These are phyloP conservation scores for Xylaria sp. DNA, from an alignment of 2,329 filamentous ascomycete genomes.

Conservation along the genomic window DNA sequence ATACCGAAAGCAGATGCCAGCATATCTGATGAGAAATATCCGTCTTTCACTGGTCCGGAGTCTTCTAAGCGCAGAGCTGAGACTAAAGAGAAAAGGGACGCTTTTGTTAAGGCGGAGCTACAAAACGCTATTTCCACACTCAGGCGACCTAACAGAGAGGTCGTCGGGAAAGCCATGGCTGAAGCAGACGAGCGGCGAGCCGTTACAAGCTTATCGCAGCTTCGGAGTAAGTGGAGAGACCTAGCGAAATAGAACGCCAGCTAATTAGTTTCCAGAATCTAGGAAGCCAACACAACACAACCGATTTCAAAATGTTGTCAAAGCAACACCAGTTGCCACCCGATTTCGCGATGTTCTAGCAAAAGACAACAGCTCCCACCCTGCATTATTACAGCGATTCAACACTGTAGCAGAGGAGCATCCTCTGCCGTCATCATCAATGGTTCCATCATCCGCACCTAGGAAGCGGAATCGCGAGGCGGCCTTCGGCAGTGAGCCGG, in stretches of 20 bases:
- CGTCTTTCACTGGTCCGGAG: constrained; percentile 50
- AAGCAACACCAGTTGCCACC: constrained; percentile 66
- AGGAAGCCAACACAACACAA: constrained; percentile 60
- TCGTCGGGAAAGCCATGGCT: constrained; percentile 72
- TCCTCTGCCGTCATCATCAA: constrained; percentile 52
- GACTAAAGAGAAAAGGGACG: constrained; percentile 71
- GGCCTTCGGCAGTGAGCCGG: constrained; percentile 48
- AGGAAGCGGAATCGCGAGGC: constrained; percentile 48
- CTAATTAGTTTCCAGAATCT: constrained; percentile 57
- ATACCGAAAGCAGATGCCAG: constrained; percentile 57
- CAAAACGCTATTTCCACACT: constrained; percentile 78
- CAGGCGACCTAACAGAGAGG: constrained; percentile 78
- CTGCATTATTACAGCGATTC: constrained; percentile 41
- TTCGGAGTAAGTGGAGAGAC: constrained; percentile 58
- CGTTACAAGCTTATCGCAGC: constrained; percentile 56
- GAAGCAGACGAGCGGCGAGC: constrained; percentile 73
- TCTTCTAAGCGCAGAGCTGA: constrained; percentile 63
- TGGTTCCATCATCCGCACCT: constrained; percentile 56
- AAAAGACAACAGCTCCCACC: constrained; percentile 40
- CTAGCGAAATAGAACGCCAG: not conserved
- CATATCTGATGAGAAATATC: constrained; percentile 57
- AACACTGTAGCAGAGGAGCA: constrained; percentile 38
- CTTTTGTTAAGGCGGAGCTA: constrained; percentile 74
- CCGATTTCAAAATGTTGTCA: constrained; percentile 57
- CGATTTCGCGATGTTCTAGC: constrained; percentile 63